Base-by-base conservation (phyloP, 768 basidiomycete species). In the Tylopilus plumbeoviolaceoides region DNA sequence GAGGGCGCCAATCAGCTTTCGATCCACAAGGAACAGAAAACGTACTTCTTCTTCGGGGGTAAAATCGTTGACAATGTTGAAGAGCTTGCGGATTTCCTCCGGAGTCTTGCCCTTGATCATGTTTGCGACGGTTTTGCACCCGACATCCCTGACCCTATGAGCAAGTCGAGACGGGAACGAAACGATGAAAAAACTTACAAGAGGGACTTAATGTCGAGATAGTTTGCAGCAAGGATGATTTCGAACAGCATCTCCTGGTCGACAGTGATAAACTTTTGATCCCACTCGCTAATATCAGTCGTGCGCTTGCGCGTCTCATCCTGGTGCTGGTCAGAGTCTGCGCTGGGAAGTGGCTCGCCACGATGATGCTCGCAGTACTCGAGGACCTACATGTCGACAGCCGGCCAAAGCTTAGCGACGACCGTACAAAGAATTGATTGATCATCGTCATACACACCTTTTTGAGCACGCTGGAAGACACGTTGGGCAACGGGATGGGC, bases 31-130 rank as follows among this genome's bases (percentile, higher is more conserved):
- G 0, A 42, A 39, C 20, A 53, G 23, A 28, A 46, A 70, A 12
- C 74, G 43, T 43, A 93, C 95, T 86, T 99, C 97, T 71, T 98
- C 97, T 68, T 99, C 97, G 18, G 95, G 94, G 5, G 97, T 98
- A 68, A 99, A 99, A 73, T 98, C 97, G 69, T 94, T 94, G 30
- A 91, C 89, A 59, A 95, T 94, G 81, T 97, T 95, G 78, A 94
- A 98, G 49, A 98, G 82, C 67, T 98, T 98, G 53, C 95, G 87
- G 61, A 99, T 98, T 75, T 98, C 97, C 71, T 98, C 97, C 21
- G 97, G 97, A 4, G 95, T 95, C 82, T 99, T 99, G 31, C 97
- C 97, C 78, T 99, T 98, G 82, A 99, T 98, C 97, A 98, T 99
- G 80, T 98, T 98, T 14, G 97, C 97, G 5, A 97, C 95, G 4